Base-by-base conservation (phyloP, 2,329 filamentous ascomycete genomes). In the Fusarium sp. region DNA sequence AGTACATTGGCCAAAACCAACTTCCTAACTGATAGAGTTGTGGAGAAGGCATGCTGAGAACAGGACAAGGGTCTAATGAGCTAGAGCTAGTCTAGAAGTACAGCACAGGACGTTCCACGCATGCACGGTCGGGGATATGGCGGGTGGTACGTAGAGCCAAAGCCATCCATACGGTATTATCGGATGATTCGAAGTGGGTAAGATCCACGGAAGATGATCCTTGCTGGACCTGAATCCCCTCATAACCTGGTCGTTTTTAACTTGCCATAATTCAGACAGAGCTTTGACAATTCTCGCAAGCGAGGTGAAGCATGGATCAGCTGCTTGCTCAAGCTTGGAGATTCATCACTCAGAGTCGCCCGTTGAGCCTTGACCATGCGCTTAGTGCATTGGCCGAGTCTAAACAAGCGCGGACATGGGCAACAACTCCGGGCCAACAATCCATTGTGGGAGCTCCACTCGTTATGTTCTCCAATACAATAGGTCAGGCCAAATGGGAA, bases 41-140 rank as follows among this genome's bases (percentile, higher is more conserved):
- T 10, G 7, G 5, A 30, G 33, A 54, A 25, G 19, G 13, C 33
- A 25, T 43, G 11, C 15, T 5, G 37, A 18, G 15, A 11, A 10
- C 3, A 3, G 8, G 7, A 11, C 21, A 21, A 4, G 11, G 21
- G 3, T 15, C 4, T 30, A 3, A 18, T 18, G 9, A 6, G 2
- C 4, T n/a, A 49, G 15, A 30, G 46, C 18, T 32, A 7, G 9
- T 18, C 53, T 23, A 1, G 21, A 25, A 19, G 25, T 9, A 7
- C 4, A 11, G 32, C 18, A 4, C n/a, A 25, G 13, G 9, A 53
- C 3, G 3, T 25, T 53, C 32, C 3, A 52, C 19, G 32, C 32
- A 37, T 37, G 32, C n/a, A 37, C 18, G 2, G 3, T 8, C 12
- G 12, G 18, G 3, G 11, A 52, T 35, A 25, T 35, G 49, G 12